Conservation (phyloP, 495 filamentous ascomycete species). For the Hypoxylon perforatum region DNA sequence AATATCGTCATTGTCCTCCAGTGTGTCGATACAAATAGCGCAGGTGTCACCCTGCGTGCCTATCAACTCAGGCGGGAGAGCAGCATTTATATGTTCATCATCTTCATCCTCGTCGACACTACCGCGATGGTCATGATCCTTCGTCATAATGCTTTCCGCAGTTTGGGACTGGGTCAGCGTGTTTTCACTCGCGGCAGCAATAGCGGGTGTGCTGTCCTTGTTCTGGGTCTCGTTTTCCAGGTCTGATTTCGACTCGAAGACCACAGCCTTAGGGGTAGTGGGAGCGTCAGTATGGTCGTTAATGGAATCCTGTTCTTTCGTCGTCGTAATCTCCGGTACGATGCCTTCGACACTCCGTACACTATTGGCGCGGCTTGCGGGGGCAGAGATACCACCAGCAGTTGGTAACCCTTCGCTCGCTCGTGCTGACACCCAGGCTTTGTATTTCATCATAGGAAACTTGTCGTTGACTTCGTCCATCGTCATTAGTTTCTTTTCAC, state of each 20-base stretch:
- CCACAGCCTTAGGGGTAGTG: constrained; percentile 1
- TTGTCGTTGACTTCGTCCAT: constrained; percentile 99
- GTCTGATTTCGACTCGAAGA: constrained; percentile 11
- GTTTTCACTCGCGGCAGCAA: constrained; percentile 9
- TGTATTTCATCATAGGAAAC: constrained; percentile 96
- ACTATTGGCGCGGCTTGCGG: constrained; percentile 75
- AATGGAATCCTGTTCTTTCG: constrained; percentile 46
- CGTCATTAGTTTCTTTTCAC: constrained; percentile 97
- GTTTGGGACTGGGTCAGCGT: constrained; percentile 29
- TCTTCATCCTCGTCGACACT: constrained; percentile 75
- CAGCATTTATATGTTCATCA: constrained; percentile 86
- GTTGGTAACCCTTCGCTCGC: constrained; percentile 85
- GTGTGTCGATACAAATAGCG: constrained; percentile 92
- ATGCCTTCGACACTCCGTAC: constrained; percentile 71
- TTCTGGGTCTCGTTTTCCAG: background rate
- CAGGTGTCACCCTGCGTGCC: constrained; percentile 92
- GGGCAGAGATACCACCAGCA: constrained; percentile 83
- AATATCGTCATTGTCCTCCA: constrained; percentile 96
- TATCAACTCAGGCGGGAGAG: constrained; percentile 83
- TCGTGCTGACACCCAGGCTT: constrained; percentile 87
- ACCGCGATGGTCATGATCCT: constrained; percentile 30
- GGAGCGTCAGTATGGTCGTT: constrained; percentile 19
- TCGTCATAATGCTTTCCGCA: constrained; percentile 24
- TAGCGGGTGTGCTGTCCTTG: background rate
- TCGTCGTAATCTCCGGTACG: constrained; percentile 51